These are phyloP conservation scores for Aspergillus fumigatiaffinis DNA, from an alignment of 2,329 filamentous ascomycete genomes.

Conservation along the genomic window DNA sequence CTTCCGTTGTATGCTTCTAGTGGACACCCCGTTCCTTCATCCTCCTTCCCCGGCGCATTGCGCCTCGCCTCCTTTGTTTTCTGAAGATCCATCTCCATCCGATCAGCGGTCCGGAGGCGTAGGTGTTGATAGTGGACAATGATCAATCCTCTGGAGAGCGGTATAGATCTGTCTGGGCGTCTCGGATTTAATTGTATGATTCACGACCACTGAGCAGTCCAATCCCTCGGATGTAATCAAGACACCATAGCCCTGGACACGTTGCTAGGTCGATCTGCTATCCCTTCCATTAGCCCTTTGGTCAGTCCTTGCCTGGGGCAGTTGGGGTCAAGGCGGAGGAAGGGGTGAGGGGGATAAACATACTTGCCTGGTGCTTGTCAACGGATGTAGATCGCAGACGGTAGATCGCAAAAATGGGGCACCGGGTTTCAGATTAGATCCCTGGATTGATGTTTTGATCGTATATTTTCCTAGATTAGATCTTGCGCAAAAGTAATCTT, in stretches of 20 bases:
- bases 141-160: neutral
- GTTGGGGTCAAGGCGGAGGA: constrained; percentile 12
- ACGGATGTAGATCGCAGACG: constrained; percentile 14
- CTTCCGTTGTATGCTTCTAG: constrained; percentile 32
- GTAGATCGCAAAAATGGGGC: constrained; percentile 12
- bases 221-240: constrained; percentile 18
- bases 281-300: constrained; percentile 18
- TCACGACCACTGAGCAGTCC: constrained; percentile 15
- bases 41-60: constrained; percentile 29
- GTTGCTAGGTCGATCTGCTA: constrained; percentile 12
- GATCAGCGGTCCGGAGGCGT: constrained; percentile 1
- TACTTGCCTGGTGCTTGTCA: constrained; percentile 16
- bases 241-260: constrained; percentile 17
- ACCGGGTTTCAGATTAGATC: constrained; percentile 1
- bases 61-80: constrained; percentile 38
- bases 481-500: neutral
- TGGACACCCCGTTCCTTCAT: constrained; percentile 34
- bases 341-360: constrained; percentile 13
- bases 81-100: constrained; percentile 37
- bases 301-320: constrained; percentile 19
- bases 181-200: neutral
- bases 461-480: neutral
- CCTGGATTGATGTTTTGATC: constrained; percentile 8
- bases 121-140: neutral
- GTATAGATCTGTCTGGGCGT: constrained; percentile 1